Base-by-base conservation (phyloP, 768 basidiomycete genomes). In the Leccinum incarnatum region DNA sequence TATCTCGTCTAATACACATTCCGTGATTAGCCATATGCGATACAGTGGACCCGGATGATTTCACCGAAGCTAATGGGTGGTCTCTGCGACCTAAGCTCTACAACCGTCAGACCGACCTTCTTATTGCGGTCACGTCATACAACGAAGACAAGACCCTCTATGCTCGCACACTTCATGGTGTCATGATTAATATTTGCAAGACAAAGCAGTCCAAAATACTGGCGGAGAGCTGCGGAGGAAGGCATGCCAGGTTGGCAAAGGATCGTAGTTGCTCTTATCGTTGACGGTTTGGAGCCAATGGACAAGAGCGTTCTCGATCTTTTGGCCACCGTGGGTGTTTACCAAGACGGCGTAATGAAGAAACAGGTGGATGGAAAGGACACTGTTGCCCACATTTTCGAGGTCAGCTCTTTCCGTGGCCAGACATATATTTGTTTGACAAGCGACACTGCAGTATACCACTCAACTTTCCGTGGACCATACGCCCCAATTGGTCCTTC, bases 171-270 rank as follows among this genome's bases (percentile, higher is more conserved):
- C 79, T 98, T 45, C 95, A 98, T 69, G 92, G 92, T 62, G 89
- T 98, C 67, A 97, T 98, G 95, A 74, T 96, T 62, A 98, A 99
- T 74, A 98, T 98, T 65, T 95, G 94, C 83, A 94, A 90, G 76
- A 95, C 93, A 45, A 95, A 95, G 73, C 89, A 91, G 68, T 93
- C 25, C 89, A 62, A 94, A 94, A 72, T 96, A 89, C 75, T 94
- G 94, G 92, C 82, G 88, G 47, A 81, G 85, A 58, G 82, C 81
- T 53, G 87, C 92, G 10, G 91, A 93, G 72, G 91, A 93, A 69
- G 91, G 92, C 48, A 81, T 82, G 55, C 91, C 92, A 40, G 86
- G 81, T 10, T 98, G 95, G 95, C 91, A 97, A 71, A 88, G 83
- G 70, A 95, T 98, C 65, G 85, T 85, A 4, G 93, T 96, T 23